phyloP scores from a whole-genome alignment of 805 yeast species.

The Cyberlindnera suaveolens region DNA sequence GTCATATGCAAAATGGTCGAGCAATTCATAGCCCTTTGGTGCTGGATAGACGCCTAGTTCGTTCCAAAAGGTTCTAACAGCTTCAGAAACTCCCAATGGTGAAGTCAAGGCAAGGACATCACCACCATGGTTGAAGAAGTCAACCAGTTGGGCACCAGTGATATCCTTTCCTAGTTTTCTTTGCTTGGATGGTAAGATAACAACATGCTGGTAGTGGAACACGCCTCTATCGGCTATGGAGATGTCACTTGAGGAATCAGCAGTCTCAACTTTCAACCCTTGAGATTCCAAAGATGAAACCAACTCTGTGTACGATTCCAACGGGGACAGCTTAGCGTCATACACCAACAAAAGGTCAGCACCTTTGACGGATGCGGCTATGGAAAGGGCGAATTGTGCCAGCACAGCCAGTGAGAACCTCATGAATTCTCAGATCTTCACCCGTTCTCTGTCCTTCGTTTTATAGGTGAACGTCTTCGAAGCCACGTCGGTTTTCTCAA shows the following conservation, averaged over 20 bases:
- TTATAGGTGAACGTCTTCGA: too few species aligned
- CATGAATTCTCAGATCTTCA: too few species aligned
- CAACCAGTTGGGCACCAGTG: conserved; percentile 43
- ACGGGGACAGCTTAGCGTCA: conserved; percentile 20
- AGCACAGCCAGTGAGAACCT: conserved; percentile 1
- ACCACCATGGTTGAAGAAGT: conserved; percentile 63
- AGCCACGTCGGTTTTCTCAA: too few species aligned
- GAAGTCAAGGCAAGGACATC: conserved; percentile 61
- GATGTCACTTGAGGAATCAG: conserved; percentile 19
- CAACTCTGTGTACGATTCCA: conserved; percentile 9
- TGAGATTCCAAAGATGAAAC: conserved; percentile 17
- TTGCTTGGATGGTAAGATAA: conserved; percentile 53
- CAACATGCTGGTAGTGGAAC: conserved; percentile 46
- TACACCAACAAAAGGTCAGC: conserved; percentile 15
- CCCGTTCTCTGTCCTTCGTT: too few species aligned
- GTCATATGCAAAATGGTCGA: conserved; percentile 54
- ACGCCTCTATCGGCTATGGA: conserved; percentile 36
- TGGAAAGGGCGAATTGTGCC: background rate
- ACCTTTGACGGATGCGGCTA: conserved; percentile 12
- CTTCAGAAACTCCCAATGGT: conserved; percentile 48
- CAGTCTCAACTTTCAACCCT: conserved; percentile 28
- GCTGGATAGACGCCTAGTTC: conserved; percentile 82
- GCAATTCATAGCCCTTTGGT: conserved; percentile 59
- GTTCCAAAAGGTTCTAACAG: conserved; percentile 58
- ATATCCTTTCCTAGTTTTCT: conserved; percentile 36